These are phyloP conservation scores for Trichoderma atrobrunneum DNA, from an alignment of 2,329 filamentous ascomycete genomes.

Conservation along the genomic window DNA sequence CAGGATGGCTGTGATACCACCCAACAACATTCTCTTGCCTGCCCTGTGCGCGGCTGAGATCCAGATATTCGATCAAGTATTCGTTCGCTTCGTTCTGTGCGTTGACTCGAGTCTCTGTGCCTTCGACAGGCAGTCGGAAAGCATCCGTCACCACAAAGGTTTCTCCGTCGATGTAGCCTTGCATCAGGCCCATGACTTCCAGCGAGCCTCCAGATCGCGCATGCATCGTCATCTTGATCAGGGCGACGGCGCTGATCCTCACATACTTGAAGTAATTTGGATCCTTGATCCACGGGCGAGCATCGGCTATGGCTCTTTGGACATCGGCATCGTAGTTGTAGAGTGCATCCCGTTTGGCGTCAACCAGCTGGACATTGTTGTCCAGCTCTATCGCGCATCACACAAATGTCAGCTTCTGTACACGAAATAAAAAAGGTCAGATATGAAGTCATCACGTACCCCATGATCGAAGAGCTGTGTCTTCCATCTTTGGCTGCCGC, in stretches of 20 bases:
- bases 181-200: constrained; percentile 98
- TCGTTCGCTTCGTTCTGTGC: constrained; percentile 95
- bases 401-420: background rate
- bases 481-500: constrained; percentile 25
- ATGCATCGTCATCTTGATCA: constrained; percentile 99
- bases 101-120: constrained; percentile 97
- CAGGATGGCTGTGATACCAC: constrained; percentile 97
- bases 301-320: constrained; percentile 63
- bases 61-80: constrained; percentile 87
- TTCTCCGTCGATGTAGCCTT: constrained; percentile 83
- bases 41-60: constrained; percentile 70
- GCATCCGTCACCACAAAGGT: constrained; percentile 91
- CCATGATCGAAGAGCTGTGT: constrained; percentile 29
- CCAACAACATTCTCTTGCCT: constrained; percentile 89
- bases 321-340: constrained; percentile 74
- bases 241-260: constrained; percentile 86
- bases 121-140: constrained; percentile 90
- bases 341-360: constrained; percentile 83
- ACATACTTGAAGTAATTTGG: constrained; percentile 89
- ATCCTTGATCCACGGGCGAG: constrained; percentile 73
- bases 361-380: constrained; percentile 79
- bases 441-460: constrained; percentile 22
- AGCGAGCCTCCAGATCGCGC: constrained; percentile 89
- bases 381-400: constrained; percentile 67
- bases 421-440: background rate